Evolutionary conservation across 2,329 filamentous ascomycete species (phyloP), one percentile per base, ranked within the genome.

Genomic region (Alternaria sp.): DNA sequence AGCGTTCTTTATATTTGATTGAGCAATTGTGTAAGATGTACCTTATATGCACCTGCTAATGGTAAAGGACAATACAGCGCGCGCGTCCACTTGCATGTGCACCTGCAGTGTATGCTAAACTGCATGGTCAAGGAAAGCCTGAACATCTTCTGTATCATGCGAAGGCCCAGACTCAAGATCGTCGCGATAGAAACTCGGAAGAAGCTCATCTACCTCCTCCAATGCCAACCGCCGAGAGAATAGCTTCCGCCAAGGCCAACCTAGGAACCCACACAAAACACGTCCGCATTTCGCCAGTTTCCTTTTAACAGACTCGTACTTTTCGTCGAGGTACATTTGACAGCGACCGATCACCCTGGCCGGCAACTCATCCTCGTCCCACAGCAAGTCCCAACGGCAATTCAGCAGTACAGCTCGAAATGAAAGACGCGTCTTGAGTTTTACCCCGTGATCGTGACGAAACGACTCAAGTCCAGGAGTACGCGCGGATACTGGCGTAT

Each of bases 401-500:
- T 9, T 18, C 46, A 61, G 14, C 18, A 58, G 6, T 5, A 58
- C 37, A 5, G 33, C 46, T 37, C 15, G 18, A 12, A 53, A 8
- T 9, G 55, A 54, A 20, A 54, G 12, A 11, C 23, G 55, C 49
- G 15, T 28, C 43, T 26, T 43, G 11, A 43, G 53, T 18, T 37
- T 14, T 3, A 65, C 46, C 2, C 63, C 59, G 30, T 55, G 44
- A 20, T 62, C 50, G 20, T 65, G 25, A 25, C 63, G 41, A 23
- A 62, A 47, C 6, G 54, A 58, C 45, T 65, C 63, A 9, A 58
- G 41, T 2, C 25, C 33, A 15, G 49, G 45, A 5, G 55, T 44
- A 2, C 63, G 59, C 26, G 37, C 14, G 6, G 12, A 51, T 6
- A 50, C 6, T 0, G 28, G 55, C 7, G 55, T 65, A 26, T 65